These are phyloP conservation scores for Dryadomyces sulphureus DNA, from an alignment of 2,329 filamentous ascomycete genomes.

Conservation along the genomic window DNA sequence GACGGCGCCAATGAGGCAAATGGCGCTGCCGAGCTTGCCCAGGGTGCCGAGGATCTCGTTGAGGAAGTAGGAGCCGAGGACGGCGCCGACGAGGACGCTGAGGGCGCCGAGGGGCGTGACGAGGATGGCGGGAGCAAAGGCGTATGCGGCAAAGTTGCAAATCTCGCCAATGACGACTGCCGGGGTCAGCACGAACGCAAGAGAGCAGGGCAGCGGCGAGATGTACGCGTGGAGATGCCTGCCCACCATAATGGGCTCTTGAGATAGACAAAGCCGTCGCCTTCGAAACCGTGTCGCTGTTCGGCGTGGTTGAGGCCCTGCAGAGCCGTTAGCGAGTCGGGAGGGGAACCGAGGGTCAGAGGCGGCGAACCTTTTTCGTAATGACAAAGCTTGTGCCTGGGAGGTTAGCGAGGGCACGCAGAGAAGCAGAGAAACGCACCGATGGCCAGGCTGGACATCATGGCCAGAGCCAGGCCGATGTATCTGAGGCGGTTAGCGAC, in stretches of 20 bases:
- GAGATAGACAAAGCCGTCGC: slow-evolving; percentile 88
- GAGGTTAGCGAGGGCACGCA: slow-evolving; percentile 4
- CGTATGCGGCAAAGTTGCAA: slow-evolving; percentile 96
- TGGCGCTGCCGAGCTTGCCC: slow-evolving; percentile 88
- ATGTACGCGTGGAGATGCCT: slow-evolving; percentile 74
- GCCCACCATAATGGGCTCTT: slow-evolving; percentile 96
- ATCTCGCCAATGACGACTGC: slow-evolving; percentile 84
- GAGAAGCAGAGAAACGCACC: slow-evolving; percentile 31
- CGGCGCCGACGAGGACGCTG: slow-evolving; percentile 86
- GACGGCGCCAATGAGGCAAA: slow-evolving; percentile 88
- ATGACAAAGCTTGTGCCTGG: slow-evolving; percentile 93
- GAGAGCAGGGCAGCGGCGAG: not conserved
- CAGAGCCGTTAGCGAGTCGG: slow-evolving; percentile 8
- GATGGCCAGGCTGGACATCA: slow-evolving; percentile 61
- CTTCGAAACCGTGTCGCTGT: slow-evolving; percentile 87
- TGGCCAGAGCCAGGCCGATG: slow-evolving; percentile 60
- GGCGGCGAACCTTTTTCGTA: slow-evolving; percentile 71
- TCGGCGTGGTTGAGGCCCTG: slow-evolving; percentile 61
- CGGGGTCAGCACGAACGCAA: slow-evolving; percentile 5
- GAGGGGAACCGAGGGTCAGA: too few relatives aligned
- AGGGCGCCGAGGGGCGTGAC: slow-evolving; percentile 90
- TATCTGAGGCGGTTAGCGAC: slow-evolving; percentile 36
- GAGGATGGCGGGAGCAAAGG: slow-evolving; percentile 95
- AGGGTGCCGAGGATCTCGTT: slow-evolving; percentile 79
- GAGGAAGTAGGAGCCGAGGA: slow-evolving; percentile 88